Conservation (phyloP, 805 yeast genomes). For the Ogataea pignaliae region DNA sequence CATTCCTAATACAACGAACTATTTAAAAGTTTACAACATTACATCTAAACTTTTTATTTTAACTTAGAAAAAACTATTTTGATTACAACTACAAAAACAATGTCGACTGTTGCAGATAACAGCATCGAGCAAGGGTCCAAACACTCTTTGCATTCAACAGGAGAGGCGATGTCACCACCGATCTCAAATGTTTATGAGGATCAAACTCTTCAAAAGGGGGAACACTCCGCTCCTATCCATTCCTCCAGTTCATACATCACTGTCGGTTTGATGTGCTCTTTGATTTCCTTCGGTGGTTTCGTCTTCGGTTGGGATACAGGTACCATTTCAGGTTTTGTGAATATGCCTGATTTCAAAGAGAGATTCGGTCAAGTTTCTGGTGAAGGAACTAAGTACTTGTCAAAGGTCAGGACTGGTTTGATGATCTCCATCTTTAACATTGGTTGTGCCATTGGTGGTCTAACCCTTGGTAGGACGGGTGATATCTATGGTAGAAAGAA, state of each 20-base stretch:
- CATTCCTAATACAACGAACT: too few species aligned
- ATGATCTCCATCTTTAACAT: slow-evolving; percentile 67
- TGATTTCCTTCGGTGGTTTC: slow-evolving; percentile 72
- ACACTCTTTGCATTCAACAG: not conserved
- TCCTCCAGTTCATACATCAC: slow-evolving; percentile 20
- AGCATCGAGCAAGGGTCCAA: slow-evolving; percentile 2
- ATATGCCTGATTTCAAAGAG: slow-evolving; percentile 50
- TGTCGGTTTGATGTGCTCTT: slow-evolving; percentile 37
- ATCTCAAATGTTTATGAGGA: slow-evolving; percentile 24
- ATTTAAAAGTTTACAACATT: too few species aligned
- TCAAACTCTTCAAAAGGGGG: slow-evolving; percentile 7
- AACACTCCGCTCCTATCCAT: slow-evolving; percentile 3
- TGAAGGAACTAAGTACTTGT: slow-evolving; percentile 38
- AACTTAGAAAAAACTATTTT: not conserved
- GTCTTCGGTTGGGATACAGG: slow-evolving; percentile 80
- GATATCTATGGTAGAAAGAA: slow-evolving; percentile 58
- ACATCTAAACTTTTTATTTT: not conserved
- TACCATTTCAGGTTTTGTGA: slow-evolving; percentile 68
- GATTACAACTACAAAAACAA: too few species aligned
- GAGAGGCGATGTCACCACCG: slow-evolving; percentile 11
- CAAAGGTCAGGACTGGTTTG: slow-evolving; percentile 55
- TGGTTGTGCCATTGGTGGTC: slow-evolving; percentile 73
- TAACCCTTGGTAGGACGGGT: slow-evolving; percentile 51
- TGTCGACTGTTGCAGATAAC: not conserved
- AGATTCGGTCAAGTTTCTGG: slow-evolving; percentile 46